These are phyloP conservation scores for Elongisporangium prolatum DNA, from an alignment of 352 stramenopile genomes.

Conservation along the genomic window DNA sequence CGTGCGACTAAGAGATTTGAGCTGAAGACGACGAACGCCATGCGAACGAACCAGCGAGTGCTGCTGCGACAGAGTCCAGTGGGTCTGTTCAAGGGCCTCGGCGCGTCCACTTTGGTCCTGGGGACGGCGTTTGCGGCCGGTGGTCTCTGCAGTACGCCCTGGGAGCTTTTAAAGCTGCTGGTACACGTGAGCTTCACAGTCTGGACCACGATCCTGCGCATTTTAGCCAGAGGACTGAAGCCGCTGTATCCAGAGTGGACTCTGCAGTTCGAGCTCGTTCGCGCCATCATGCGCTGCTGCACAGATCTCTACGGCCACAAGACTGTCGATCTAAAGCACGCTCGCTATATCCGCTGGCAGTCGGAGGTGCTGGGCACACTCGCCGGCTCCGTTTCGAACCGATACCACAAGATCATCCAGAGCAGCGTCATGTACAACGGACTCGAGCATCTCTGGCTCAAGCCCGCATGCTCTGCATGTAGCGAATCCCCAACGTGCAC, in stretches of 20 bases:
- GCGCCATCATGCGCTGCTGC: conserved; percentile 11
- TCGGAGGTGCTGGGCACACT: conserved; percentile 17
- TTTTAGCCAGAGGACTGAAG: neutral
- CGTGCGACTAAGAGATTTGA: too few species aligned
- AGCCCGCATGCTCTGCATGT: conserved; percentile 3
- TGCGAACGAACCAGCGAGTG: too few species aligned
- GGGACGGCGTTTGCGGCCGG: neutral
- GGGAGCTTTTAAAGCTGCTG: conserved; percentile 16
- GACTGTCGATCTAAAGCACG: conserved; percentile 8
- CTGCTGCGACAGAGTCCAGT: too few species aligned
- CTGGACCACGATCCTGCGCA: neutral
- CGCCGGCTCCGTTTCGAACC: conserved; percentile 17
- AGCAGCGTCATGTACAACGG: conserved; percentile 24
- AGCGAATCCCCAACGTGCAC: conserved; percentile 1
- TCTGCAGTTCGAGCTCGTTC: conserved; percentile 27
- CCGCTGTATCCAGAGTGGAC: conserved; percentile 25
- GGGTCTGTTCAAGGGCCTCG: neutral
- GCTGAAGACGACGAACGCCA: too few species aligned
- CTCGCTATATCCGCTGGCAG: conserved; percentile 15
- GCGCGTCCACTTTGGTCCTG: neutral
- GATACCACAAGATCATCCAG: conserved; percentile 14
- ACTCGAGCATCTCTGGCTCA: conserved; percentile 41
- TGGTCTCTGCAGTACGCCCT: conserved; percentile 21
- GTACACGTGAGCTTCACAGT: neutral
- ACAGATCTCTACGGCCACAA: conserved; percentile 15